These are phyloP conservation scores for Fusarium tupiense DNA, from an alignment of 2,329 filamentous ascomycete genomes.

Conservation along the genomic window DNA sequence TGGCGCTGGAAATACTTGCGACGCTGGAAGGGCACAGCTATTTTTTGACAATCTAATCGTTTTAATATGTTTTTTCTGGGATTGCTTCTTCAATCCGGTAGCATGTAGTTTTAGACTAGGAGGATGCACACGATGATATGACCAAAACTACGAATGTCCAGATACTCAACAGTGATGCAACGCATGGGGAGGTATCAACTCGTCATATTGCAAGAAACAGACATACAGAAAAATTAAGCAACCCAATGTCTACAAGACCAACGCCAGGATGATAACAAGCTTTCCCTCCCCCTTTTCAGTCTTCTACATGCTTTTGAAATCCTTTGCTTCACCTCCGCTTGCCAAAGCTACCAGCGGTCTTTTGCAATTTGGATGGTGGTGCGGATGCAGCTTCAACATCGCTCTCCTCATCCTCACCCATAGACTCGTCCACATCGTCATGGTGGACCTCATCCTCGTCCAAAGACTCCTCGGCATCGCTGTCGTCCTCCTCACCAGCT, in stretches of 20 bases:
- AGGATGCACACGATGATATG: conserved; percentile 14
- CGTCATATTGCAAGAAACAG: conserved; percentile 42
- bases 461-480: conserved; percentile 58
- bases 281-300: conserved; percentile 8
- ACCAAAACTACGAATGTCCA: neutral
- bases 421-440: conserved; percentile 64
- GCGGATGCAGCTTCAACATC: conserved; percentile 56
- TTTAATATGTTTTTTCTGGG: conserved; percentile 14
- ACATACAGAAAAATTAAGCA: conserved; percentile 40
- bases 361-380: conserved; percentile 56
- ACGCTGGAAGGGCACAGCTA: conserved; percentile 26
- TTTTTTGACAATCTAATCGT: conserved; percentile 17
- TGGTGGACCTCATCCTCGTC: conserved; percentile 70
- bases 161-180: neutral
- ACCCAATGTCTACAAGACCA: conserved; percentile 43
- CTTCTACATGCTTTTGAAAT: conserved; percentile 22
- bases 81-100: neutral
- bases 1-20: conserved; percentile 35
- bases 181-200: conserved; percentile 41
- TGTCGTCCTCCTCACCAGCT: conserved; percentile 52
- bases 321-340: conserved; percentile 37
- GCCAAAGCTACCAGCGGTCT: conserved; percentile 32
- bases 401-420: conserved; percentile 65
- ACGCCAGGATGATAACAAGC: conserved; percentile 40
- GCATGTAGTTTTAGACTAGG: conserved; percentile 12